A percentile compares a stretch with the other conserved stretches of the same genome.
phyloP scores from a whole-genome alignment of 169 alveolate species.

The Babesia bigemina region DNA sequence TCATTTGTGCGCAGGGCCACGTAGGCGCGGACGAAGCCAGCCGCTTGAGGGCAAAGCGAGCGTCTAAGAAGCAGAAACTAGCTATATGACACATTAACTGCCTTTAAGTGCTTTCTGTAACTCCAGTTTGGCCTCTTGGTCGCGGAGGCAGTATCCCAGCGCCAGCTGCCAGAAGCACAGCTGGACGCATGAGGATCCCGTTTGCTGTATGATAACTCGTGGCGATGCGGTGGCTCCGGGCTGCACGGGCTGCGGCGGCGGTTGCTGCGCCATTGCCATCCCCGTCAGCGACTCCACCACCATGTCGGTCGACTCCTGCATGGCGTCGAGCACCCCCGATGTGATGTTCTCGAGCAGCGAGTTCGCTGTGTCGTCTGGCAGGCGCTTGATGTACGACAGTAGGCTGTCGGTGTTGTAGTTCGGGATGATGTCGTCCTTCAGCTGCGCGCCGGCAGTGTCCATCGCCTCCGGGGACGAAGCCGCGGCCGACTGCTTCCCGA shows the following conservation, averaged over 20 bases:
- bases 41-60: neutral
- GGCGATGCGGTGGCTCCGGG: constrained; percentile 19
- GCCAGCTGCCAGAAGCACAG: constrained; percentile 85
- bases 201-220: constrained; percentile 70
- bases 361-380: constrained; percentile 75
- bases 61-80: constrained; percentile 38
- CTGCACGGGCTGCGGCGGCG: constrained; percentile 20
- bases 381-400: constrained; percentile 70
- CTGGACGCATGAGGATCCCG: constrained; percentile 73
- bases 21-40: neutral
- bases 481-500: neutral
- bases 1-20: constrained; percentile 1
- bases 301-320: constrained; percentile 70
- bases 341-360: constrained; percentile 76
- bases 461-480: neutral
- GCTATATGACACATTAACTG: constrained; percentile 40
- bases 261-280: constrained; percentile 16
- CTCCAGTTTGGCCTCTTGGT: constrained; percentile 74
- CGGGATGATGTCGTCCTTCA: constrained; percentile 7
- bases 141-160: constrained; percentile 79
- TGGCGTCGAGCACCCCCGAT: constrained; percentile 78
- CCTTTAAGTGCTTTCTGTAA: constrained; percentile 49
- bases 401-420: constrained; percentile 64
- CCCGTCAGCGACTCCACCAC: constrained; percentile 75
- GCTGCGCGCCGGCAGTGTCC: neutral